A percentile compares a stretch with the other conserved stretches of the same genome.
Evolutionary conservation across 805 yeast genomes (phyloP).

Genomic region (Myxozyma nipponensis): DNA sequence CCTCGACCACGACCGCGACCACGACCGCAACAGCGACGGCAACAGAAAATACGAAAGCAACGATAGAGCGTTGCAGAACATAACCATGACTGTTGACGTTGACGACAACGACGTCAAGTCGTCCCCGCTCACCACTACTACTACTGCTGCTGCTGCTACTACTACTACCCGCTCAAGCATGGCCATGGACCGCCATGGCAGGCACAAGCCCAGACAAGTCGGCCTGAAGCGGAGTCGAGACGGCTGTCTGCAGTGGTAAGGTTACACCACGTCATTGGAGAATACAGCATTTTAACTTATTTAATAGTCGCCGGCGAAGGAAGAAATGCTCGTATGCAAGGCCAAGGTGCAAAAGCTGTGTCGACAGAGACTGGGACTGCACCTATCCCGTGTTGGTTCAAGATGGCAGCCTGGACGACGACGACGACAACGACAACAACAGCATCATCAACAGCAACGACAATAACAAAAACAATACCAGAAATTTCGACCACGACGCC

Average conservation of each 20-base stretch:
- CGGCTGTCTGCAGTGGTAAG: slow-evolving; percentile 26
- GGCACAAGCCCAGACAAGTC: too few species aligned
- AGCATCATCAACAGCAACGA: too few species aligned
- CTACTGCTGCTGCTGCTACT: too few species aligned
- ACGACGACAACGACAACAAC: neutral
- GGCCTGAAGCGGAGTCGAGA: slow-evolving; percentile 24
- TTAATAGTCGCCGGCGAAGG: slow-evolving; percentile 20
- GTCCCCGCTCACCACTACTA: neutral
- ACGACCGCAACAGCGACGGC: neutral
- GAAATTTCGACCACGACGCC: too few species aligned
- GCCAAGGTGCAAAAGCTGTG: slow-evolving; percentile 22
- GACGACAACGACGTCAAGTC: neutral
- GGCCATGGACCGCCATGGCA: too few species aligned
- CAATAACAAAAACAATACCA: too few species aligned
- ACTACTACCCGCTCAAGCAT: too few species aligned
- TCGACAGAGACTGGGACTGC: slow-evolving; percentile 22
- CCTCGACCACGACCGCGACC: neutral
- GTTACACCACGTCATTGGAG: neutral
- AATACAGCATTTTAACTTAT: too few species aligned
- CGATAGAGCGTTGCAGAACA: neutral
- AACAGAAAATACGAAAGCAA: slow-evolving; percentile 8
- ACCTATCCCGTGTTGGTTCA: slow-evolving; percentile 13
- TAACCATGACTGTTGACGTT: neutral
- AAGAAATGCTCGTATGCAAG: slow-evolving; percentile 20
- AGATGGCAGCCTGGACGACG: neutral